Evolutionary conservation across 495 filamentous ascomycete genomes (phyloP), one percentile per base, ranked within the genome.

Genomic region (Penicillium bovifimosum): DNA sequence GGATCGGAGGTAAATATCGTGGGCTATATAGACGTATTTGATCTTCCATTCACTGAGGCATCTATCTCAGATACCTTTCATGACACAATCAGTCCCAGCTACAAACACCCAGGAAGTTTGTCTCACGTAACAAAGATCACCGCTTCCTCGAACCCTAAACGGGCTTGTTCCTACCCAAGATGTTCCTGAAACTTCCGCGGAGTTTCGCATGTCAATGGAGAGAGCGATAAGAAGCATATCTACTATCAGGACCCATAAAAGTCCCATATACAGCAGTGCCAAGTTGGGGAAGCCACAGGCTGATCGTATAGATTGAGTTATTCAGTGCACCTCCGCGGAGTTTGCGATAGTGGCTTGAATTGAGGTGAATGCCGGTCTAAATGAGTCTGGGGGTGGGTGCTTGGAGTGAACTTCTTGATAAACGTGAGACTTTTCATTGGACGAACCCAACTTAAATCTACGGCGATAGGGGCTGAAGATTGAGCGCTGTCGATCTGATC

Each of bases 401-500:
- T 31, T 26, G 29, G 20, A 24, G 10, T 27, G 13, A 32, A 27
- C 9, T 43, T 24, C 6, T 55, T 59, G 61, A 64, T 64, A 62
- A 59, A 62, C 55, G 26, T 20, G 26, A 17, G 54, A 38, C 35
- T 44, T 54, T 53, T 56, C 47, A 64, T 64, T 64, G 61, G 61
- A 49, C 41, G 29, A 14, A 16, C n/a, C n/a, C n/a, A n/a, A n/a
- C n/a, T n/a, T n/a, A n/a, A n/a, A n/a, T 9, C 9, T 6, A 10
- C 16, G 11, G 42, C 46, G 58, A 64, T 61, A 61, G 55, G 28
- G 14, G 54, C 39, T 9, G 18, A 36, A 39, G 43, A 24, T 26
- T n/a, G n/a, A 35, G n/a, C 2, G 9, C 2, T 27, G 39, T 56
- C 42, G 39, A 54, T 59, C 50, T 46, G 24, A 54, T 9, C 51